Evolutionary conservation across 2,329 filamentous ascomycete species (phyloP), one percentile per base, ranked within the genome.

Genomic region (Fusarium sp.): DNA sequence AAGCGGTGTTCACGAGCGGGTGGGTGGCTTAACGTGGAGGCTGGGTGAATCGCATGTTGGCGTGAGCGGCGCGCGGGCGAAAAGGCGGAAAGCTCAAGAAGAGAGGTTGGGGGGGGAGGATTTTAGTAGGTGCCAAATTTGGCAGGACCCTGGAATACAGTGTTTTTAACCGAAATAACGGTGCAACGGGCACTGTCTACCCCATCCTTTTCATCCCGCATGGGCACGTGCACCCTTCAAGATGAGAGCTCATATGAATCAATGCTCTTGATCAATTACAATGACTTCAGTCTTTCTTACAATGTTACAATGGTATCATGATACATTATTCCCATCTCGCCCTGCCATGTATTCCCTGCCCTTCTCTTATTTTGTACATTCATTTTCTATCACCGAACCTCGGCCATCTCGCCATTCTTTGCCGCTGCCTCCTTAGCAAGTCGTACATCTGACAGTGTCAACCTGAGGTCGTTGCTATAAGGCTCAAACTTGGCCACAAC

Each of bases 401-500:
- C 77, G 67, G 80, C 80, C 66, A 77, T 69, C 72, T 78, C 79
- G 11, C 73, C 66, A 59, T 83, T 81, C 70, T 76, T 78, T 11
- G 77, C 71, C 68, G 78, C 80, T 16, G 77, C 92, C 79, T 94
- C 92, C 80, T 88, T 92, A 6, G 94, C 95, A 66, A 93, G 84
- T 76, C 92, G 88, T 75, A 98, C 86, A 77, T 98, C 95, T 64
- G 88, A 87, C 70, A 88, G 86, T 42, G 87, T 92, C 72, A 98
- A 83, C 54, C 92, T 89, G 75, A 98, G 84, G 70, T 94, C 91
- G 38, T 85, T 84, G 72, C 92, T 88, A 81, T 95, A 98, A 66
- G 90, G 89, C 66, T 92, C 93, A 83, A 98, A 98, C 24, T 88
- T 90, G 13, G 84, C 80, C 38, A 98, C 77, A 6, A 98, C 85